Evolutionary conservation across 306 rosid species (phyloP), one percentile per base, ranked within the genome.

Genomic region (Medicago ruthenica): DNA sequence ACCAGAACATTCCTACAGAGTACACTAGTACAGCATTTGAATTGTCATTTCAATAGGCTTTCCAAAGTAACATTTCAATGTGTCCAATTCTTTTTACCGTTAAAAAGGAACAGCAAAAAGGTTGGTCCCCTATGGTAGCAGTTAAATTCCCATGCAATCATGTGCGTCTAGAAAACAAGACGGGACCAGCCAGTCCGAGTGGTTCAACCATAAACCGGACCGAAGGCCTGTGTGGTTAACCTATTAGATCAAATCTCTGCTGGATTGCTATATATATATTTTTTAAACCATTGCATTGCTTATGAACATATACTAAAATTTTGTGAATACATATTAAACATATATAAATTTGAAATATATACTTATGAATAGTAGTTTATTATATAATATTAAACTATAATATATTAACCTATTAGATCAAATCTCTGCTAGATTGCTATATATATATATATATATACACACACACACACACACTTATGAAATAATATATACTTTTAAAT

Each of bases 1-100:
- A 68, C 64, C 63, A 66, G 47, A 76, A 41, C 58, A 31, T 70
- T 71, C 34, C 77, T 68, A 80, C 13, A 58, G 20, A 20, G 15
- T 34, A 12, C 51, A 45, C 51, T 45, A 4, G n/a, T 45, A 16
- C 44, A 11, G 42, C 24, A n/a, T 63, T 69, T 68, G 57, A 70
- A 44, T 70, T 79, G 8, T 63, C 71, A 24, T 54, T 74, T 60
- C 58, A 55, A 71, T 36, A 55, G 27, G 39, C 34, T 39, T 31
- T 20, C 51, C 51, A 44, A 63, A 40, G 58, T 66, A 48, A 13
- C 9, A 73, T 34, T 51, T 51, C 62, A 63, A 11, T 42, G 16
- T 66, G 59, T 13, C 60, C 4, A 47, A 16, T 15, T 67, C 48
- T 39, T 54, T 65, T 66, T 37, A 70, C 31, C 59, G 47, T 67